These are phyloP conservation scores for Paraphaeosphaeria minitans DNA, from an alignment of 2,329 filamentous ascomycete genomes.

Conservation along the genomic window DNA sequence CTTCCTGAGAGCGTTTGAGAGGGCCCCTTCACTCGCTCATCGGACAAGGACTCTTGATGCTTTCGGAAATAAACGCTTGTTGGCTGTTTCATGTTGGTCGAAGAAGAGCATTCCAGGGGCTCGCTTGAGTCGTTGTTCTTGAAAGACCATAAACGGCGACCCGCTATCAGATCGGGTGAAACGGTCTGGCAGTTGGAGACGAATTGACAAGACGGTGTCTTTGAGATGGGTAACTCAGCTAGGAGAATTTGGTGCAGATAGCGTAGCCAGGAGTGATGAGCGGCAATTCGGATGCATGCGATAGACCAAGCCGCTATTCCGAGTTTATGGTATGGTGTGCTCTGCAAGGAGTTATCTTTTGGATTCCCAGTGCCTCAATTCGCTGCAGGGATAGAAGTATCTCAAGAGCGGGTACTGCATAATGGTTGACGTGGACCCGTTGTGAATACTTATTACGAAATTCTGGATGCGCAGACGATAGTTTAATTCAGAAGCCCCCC, in stretches of 20 bases:
- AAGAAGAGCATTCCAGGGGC: constrained; percentile 28
- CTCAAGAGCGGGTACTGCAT: neutral
- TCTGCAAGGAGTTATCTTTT: constrained; percentile 34
- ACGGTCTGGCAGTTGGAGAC: constrained; percentile 15
- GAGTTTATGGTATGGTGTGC: constrained; percentile 17
- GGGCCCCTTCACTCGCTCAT: neutral
- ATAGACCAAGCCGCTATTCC: constrained; percentile 2
- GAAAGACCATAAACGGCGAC: constrained; percentile 12
- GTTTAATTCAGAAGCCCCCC: neutral
- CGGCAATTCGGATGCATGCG: constrained; percentile 21
- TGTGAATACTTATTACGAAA: neutral
- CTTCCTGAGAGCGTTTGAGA: constrained; percentile 1
- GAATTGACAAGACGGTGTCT: constrained; percentile 3
- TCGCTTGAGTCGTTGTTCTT: constrained; percentile 22
- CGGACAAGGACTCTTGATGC: neutral
- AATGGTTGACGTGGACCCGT: neutral
- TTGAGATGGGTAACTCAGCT: constrained; percentile 13
- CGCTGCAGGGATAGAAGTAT: neutral
- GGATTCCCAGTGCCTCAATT: neutral
- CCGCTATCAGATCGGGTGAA: constrained; percentile 19
- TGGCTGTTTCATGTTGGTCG: constrained; percentile 9
- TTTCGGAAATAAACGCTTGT: constrained; percentile 11
- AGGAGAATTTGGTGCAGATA: constrained; percentile 26
- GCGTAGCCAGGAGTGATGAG: constrained; percentile 29
- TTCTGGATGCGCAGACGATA: neutral